A percentile compares a stretch with the other conserved stretches of the same genome.
Evolutionary conservation across 805 yeast species (phyloP).

Genomic region (Hanseniaspora clermontiae): DNA sequence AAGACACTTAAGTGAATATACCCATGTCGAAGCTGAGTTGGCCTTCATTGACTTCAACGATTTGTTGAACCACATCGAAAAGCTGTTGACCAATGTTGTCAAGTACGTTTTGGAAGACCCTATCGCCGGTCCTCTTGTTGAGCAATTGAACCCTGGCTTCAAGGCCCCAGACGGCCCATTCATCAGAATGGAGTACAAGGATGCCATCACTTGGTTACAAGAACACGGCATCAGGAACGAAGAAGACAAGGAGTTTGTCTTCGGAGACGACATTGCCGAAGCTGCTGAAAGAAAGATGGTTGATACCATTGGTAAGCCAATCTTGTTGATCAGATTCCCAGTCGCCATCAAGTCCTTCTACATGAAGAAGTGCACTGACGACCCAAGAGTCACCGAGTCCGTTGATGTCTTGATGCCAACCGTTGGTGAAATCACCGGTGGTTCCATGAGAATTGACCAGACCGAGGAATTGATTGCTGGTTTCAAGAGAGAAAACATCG

Average conservation of each 20-base stretch:
- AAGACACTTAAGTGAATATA: slow-evolving; percentile 92
- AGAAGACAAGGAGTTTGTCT: slow-evolving; percentile 82
- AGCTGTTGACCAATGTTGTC: slow-evolving; percentile 53
- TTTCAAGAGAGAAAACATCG: slow-evolving; percentile 83
- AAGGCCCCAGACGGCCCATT: slow-evolving; percentile 74
- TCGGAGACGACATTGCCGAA: slow-evolving; percentile 98
- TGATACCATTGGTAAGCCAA: slow-evolving; percentile 85
- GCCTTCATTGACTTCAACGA: slow-evolving; percentile 82
- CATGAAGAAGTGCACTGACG: slow-evolving; percentile 87
- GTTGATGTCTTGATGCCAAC: slow-evolving; percentile 98
- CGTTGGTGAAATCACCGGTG: slow-evolving; percentile 98
- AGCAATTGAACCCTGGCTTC: slow-evolving; percentile 87
- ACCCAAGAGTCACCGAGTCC: slow-evolving; percentile 90
- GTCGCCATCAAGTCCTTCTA: slow-evolving; percentile 94
- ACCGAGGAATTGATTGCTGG: slow-evolving; percentile 77
- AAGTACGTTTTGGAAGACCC: slow-evolving; percentile 78
- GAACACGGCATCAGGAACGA: slow-evolving; percentile 90
- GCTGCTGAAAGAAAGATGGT: slow-evolving; percentile 99
- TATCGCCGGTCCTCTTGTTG: slow-evolving; percentile 75
- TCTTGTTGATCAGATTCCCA: slow-evolving; percentile 87
- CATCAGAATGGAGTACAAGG: slow-evolving; percentile 78
- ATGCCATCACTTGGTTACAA: slow-evolving; percentile 92
- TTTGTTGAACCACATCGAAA: slow-evolving; percentile 72
- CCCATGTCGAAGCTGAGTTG: slow-evolving; percentile 92
- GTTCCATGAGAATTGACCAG: slow-evolving; percentile 90